Evolutionary conservation across 2,329 filamentous ascomycete species (phyloP), one percentile per base, ranked within the genome.

Genomic region (Pestalotiopsis fici): DNA sequence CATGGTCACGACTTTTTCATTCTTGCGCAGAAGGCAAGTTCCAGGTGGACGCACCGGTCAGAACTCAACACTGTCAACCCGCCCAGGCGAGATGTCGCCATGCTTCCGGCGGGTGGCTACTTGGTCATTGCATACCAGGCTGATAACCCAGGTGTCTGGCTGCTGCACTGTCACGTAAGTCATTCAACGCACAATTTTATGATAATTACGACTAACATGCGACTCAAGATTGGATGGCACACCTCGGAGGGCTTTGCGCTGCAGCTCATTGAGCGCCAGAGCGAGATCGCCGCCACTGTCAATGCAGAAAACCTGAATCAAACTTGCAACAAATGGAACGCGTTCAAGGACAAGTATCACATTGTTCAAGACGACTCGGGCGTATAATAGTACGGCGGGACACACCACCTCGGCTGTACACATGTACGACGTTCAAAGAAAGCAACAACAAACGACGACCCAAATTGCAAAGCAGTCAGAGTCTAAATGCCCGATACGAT

Each of bases 131-230:
- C 81, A 0, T 88, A 86, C 74, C 71, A 79, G 67, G 79, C 82
- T 0, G 83, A 88, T 73, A 88, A 88, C 70, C 86, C 86, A 0
- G 86, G 86, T 37, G 77, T 79, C 25, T 85, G 83, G 82, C 71
- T 83, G n/a, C 77, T 82, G 73, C 75, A 77, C 67, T 77, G 75
- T 66, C 74, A 76, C 66, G 71, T 74, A 39, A 70, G 71, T 66
- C 21, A 68, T 13, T 37, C 11, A n/a, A n/a, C n/a, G n/a, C n/a
- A n/a, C n/a, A n/a, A n/a, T n/a, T n/a, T n/a, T n/a, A n/a, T n/a
- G n/a, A n/a, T n/a, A n/a, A n/a, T n/a, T n/a, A n/a, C n/a, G 28
- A 31, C n/a, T 50, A 56, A 31, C 15, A 25, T 18, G 28, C 18
- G 13, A 21, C 70, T 77, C 43, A 50, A 83, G 73, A 84, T 85